Evolutionary conservation across 1,284 basidiomycete species (phyloP), one percentile per base, ranked within the genome.

Genomic region (Papiliotrema nemorosa): DNA sequence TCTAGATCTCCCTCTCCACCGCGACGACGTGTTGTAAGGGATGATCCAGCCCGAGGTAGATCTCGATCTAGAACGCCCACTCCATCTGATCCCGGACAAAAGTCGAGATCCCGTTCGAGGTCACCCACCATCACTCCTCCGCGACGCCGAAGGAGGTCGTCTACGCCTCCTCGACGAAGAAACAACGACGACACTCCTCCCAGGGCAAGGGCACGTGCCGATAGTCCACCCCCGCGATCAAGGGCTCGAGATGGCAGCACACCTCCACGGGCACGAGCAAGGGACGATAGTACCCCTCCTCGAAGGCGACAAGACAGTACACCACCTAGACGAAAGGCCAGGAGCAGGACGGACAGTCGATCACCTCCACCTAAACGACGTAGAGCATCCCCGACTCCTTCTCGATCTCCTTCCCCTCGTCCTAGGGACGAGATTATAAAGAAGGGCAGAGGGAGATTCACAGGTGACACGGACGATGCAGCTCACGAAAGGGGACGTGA

Each of bases 381-480:
- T 34, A 33, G 53, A 25, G 26, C 22, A 20, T 36, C 18, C 41
- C 49, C 27, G 10, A 26, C 22, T 25, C 43, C 42, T 34, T 37
- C 21, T 29, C 46, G 47, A 36, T 46, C 47, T 24, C 37, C 46
- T 48, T 31, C 27, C 21, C 44, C 29, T 33, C 22, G 13, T n/a
- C 14, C n/a, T n/a, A 47, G 49, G 14, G 53, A 55, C 22, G 57
- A 47, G 13, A 44, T 58, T 5, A 40, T 47, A 16, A 58, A 55
- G 48, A 61, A 61, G 40, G 63, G 58, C 3, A 34, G 61, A 42
- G 61, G 59, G 20, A 48, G 47, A 33, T 58, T 57, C 29, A 56
- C 52, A 31, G 53, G 36, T 16, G 53, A 54, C 20, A n/a, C n/a
- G n/a, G n/a, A n/a, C n/a, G n/a, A n/a, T n/a, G n/a, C n/a, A n/a